Base-by-base conservation (phyloP, 2,329 filamentous ascomycete genomes). In the Paramyrothecium sp. region DNA sequence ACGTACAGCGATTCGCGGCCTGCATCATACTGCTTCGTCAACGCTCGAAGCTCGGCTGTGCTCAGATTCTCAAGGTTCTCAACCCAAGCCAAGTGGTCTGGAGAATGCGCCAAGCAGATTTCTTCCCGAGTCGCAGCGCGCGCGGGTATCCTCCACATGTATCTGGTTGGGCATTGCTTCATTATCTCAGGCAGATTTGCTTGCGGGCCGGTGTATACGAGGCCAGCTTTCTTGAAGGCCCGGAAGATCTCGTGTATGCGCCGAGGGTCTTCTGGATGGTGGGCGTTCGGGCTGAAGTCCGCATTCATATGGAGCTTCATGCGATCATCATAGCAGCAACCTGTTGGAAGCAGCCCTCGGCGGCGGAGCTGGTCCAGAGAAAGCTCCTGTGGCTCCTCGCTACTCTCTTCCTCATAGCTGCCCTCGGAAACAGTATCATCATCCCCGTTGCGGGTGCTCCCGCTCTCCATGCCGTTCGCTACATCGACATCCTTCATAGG, bases 221-320 rank as follows among this genome's bases (percentile, higher is more conserved):
- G 81, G 0, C 92, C 93, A 44, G 89, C 89, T 63, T 88, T 83
- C 69, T 90, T 92, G 65, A 99, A 89, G 44, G 91, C 91, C 65
- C 91, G 89, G 81, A 95, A 97, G 64, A 99, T 99, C 67, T 91
- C 89, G 66, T 93, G 91, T 58, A 99, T 97, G 16, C 95, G 87
- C 26, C 92, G 83, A 1, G 95, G 95, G 67, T 99, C 95, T 73
- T 99, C 95, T 0, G 95, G 95, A 68, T 99, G 95, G 54, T 96
- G 89, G 21, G 94, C 89, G 51, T 87, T 84, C 1, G 83, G 81
- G 19, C 83, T 85, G 68, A 86, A 89, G 70, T 91, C 88, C 17
- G 91, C 87, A 69, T 97, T 96, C 55, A 92, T 90, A 71, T 99
- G 95, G 59, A 96, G 89, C 59, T 95, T 92, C 95, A 99, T 99